Percentiles rank a stretch among this genome's conserved stretches.
These are phyloP conservation scores for Mucuna pruriens DNA, from an alignment of 306 rosid species.

Conservation along the genomic window DNA sequence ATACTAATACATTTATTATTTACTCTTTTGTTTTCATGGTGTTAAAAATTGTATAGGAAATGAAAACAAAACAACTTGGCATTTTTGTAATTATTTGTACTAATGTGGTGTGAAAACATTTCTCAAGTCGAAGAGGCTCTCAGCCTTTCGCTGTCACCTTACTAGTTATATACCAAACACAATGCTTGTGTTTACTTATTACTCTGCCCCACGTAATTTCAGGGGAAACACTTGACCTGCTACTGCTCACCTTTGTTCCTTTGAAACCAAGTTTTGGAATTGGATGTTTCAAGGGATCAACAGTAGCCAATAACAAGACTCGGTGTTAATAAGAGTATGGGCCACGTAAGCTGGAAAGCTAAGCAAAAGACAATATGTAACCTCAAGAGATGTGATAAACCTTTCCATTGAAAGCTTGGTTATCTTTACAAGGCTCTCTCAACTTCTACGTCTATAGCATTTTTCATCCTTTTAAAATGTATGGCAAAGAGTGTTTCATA, in stretches of 20 bases:
- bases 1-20: no score
- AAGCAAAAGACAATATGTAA: conserved; percentile 11
- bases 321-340: background rate
- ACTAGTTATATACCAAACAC: background rate
- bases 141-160: conserved; percentile 24
- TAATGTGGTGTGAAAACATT: background rate
- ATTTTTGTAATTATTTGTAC: background rate
- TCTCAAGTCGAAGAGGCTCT: background rate
- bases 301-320: conserved; percentile 1
- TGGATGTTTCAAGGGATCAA: conserved; percentile 17
- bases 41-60: background rate
- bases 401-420: conserved; percentile 5
- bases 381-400: conserved; percentile 8
- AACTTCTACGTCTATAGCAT: conserved; percentile 18
- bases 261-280: conserved; percentile 21
- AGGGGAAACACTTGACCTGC: background rate
- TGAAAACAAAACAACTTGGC: background rate
- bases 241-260: background rate
- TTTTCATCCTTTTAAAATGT: conserved; percentile 3
- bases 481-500: background rate
- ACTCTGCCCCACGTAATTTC: background rate
- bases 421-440: conserved; percentile 4
- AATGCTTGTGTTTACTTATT: background rate
- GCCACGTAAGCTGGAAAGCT: background rate
- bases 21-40: background rate